phyloP scores from a whole-genome alignment of 1,139 yeast species.

The Fermentozyma sake region DNA sequence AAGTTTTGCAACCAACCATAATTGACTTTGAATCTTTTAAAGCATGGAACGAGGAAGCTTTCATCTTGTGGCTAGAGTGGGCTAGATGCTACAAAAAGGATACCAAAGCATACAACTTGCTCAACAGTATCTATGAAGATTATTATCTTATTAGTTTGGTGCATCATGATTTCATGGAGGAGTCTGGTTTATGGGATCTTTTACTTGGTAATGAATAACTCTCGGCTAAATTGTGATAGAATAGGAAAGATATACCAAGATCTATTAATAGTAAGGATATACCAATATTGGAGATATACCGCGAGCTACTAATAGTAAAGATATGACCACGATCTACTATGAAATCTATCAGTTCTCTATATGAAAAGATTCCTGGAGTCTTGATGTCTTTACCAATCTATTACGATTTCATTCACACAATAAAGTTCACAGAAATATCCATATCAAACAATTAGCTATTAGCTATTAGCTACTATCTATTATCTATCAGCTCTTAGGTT shows the following conservation, averaged over 20 bases:
- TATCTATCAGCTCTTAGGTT: constrained; percentile 2
- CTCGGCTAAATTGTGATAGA: no score
- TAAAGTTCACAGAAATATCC: not conserved
- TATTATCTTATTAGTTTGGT: constrained; percentile 78
- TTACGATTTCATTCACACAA: no score
- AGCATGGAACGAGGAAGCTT: constrained; percentile 95
- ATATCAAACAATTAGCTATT: constrained; percentile 14
- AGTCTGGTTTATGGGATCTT: constrained; percentile 73
- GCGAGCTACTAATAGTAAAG: no score
- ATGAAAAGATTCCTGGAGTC: no score
- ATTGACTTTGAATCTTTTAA: constrained; percentile 82
- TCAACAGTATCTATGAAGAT: constrained; percentile 55
- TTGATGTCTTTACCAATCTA: no score
- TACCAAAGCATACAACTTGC: constrained; percentile 53
- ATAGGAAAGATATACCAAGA: no score
- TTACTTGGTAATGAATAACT: constrained; percentile 34
- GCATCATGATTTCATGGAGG: constrained; percentile 78
- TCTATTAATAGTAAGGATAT: no score
- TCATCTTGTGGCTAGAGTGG: constrained; percentile 90
- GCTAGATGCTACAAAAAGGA: constrained; percentile 65
- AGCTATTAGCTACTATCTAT: constrained; percentile 1
- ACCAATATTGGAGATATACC: no score
- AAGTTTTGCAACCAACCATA: constrained; percentile 82
- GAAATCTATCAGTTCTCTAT: no score
- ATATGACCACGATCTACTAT: no score